Evolutionary conservation across 345 rosid species (phyloP), one percentile per base, ranked within the genome.

Genomic region (Gossypium arboreum): DNA sequence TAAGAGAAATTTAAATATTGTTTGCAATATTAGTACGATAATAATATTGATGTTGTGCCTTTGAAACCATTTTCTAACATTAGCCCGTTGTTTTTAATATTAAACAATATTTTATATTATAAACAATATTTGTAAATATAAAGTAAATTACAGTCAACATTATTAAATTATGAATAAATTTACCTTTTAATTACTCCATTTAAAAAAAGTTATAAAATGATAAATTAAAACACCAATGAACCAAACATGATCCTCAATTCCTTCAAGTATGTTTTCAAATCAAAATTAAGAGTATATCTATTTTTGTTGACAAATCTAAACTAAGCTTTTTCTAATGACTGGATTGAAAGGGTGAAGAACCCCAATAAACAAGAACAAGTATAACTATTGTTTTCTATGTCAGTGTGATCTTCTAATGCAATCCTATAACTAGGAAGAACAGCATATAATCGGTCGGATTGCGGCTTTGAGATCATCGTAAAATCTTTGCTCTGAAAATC

Each of bases 401-500:
- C 62, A 68, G 60, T 77, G 55, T 52, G 72, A 27, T n/a, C 41
- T 34, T 3, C 45, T 27, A 44, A 12, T 50, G 76, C 51, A 61
- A 27, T 24, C 16, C 20, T 22, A 39, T 78, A 71, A 82, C 77
- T 75, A 70, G 51, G 64, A 59, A 67, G 65, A 54, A 71, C 50
- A 61, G 1, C 58, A 12, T 20, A 87, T 13, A 76, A 92, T 18
- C 0, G 96, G 89, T 50, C 84, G 81, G 41, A 90, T 76, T 13
- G 94, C 93, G 18, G 88, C 81, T 80, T 88, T 93, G 25, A 91
- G 84, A 76, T 91, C 93, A 68, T 89, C 85, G 22, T 85, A 80
- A 81, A 93, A 95, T 76, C 85, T 86, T 82, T 86, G 85, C 81
- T 90, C 97, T 0, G 97, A 93, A 79, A 93, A 95, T 65, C 82